phyloP scores from a whole-genome alignment of 2,329 filamentous ascomycete species.

The Sordariomycetes sp. region DNA sequence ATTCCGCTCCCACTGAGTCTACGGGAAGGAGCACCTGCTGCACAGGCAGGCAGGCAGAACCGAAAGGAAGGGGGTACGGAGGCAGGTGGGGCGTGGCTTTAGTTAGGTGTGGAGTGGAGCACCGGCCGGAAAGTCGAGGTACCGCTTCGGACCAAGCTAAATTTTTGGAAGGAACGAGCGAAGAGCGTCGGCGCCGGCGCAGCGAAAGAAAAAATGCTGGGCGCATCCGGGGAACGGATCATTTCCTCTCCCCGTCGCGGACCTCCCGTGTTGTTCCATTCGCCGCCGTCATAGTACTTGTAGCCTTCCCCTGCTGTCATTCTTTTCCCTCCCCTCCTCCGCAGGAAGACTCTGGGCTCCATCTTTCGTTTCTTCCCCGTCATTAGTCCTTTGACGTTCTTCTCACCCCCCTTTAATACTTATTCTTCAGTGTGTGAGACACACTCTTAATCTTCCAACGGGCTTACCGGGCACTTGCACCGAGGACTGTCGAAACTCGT shows the following conservation, averaged over 20 bases:
- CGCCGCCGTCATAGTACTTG: not conserved
- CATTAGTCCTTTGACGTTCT: not conserved
- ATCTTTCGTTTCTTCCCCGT: not conserved
- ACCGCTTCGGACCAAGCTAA: not conserved
- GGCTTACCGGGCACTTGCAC: not conserved
- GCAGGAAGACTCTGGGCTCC: not conserved
- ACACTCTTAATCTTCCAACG: not conserved
- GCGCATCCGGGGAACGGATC: slow-evolving; percentile 3
- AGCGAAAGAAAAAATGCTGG: not conserved
- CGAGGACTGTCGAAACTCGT: not conserved
- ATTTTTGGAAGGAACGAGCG: not conserved
- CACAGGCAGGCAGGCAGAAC: not conserved
- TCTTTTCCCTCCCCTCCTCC: not conserved
- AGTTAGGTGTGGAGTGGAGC: not conserved
- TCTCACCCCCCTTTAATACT: not conserved
- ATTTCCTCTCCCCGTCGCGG: not conserved
- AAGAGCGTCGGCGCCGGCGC: not conserved
- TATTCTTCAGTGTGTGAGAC: not conserved
- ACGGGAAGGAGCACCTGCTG: not conserved
- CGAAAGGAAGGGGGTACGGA: not conserved
- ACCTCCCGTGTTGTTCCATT: not conserved
- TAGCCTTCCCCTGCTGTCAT: not conserved
- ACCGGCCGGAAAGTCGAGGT: not conserved
- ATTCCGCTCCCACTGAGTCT: no score
- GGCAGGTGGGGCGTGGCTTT: not conserved